Percentiles rank a stretch among this genome's conserved stretches.
Conservation (phyloP, 2,329 filamentous ascomycete species). For the Fusarium kyushuense region DNA sequence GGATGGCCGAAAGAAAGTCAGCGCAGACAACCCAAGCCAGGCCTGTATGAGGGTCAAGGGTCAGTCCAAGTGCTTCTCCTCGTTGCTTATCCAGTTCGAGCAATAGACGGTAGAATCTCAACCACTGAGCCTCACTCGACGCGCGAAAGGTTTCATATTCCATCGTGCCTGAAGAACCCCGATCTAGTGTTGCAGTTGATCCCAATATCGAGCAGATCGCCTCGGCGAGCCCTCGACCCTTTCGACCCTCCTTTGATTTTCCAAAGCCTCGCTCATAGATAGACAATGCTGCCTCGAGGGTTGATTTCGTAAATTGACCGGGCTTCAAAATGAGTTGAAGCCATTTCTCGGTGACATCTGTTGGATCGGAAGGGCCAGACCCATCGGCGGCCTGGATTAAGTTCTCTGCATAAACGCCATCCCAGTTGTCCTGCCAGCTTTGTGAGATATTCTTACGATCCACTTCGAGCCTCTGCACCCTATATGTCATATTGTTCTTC, state of each 20-base stretch:
- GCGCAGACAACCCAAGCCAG: conserved; percentile 88
- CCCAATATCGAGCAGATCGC: conserved; percentile 79
- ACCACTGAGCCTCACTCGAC: conserved; percentile 86
- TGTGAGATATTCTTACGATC: conserved; percentile 71
- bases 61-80: conserved; percentile 82
- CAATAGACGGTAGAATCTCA: conserved; percentile 86
- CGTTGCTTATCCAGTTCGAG: conserved; percentile 88
- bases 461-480: conserved; percentile 79
- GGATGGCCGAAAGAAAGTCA: conserved; percentile 82
- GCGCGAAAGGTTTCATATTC: conserved; percentile 81
- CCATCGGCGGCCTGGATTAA: conserved; percentile 65
- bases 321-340: conserved; percentile 84
- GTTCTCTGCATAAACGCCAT: conserved; percentile 72
- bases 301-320: conserved; percentile 81
- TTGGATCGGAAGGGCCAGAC: conserved; percentile 72
- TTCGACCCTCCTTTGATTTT: conserved; percentile 53
- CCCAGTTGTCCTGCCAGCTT: conserved; percentile 78
- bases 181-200: conserved; percentile 74
- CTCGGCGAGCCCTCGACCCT: conserved; percentile 75
- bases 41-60: conserved; percentile 76
- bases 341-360: conserved; percentile 86
- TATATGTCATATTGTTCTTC: conserved; percentile 86
- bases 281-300: conserved; percentile 83
- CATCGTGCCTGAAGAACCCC: conserved; percentile 71
- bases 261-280: conserved; percentile 79